phyloP scores from a whole-genome alignment of 768 basidiomycete genomes.

The Tricholoma hemisulphureum region DNA sequence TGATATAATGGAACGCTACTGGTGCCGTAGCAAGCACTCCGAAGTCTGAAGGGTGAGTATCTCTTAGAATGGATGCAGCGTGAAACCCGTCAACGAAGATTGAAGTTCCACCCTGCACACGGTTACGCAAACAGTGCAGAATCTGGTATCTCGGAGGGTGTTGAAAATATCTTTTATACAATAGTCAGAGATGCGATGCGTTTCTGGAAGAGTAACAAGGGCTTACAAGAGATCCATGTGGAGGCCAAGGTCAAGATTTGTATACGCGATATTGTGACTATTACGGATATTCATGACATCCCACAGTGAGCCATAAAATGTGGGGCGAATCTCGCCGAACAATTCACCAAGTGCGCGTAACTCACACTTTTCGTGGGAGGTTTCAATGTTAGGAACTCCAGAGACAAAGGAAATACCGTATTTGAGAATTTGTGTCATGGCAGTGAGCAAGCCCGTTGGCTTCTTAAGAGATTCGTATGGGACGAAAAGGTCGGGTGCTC shows the following conservation, averaged over 20 bases:
- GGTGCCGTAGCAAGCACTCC: slow-evolving; percentile 55
- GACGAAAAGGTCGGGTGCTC: slow-evolving; percentile 47
- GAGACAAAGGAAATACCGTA: slow-evolving; percentile 74
- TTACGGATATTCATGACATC: slow-evolving; percentile 75
- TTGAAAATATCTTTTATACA: slow-evolving; percentile 71
- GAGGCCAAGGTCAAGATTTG: slow-evolving; percentile 80
- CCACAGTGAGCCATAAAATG: slow-evolving; percentile 91
- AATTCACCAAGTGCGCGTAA: slow-evolving; percentile 58
- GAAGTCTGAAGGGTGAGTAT: slow-evolving; percentile 50
- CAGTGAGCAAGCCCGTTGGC: slow-evolving; percentile 48
- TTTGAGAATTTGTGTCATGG: slow-evolving; percentile 66
- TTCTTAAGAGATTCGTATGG: slow-evolving; percentile 49
- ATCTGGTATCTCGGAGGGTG: slow-evolving; percentile 91
- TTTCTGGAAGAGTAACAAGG: neutral
- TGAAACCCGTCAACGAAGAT: slow-evolving; percentile 82
- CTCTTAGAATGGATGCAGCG: slow-evolving; percentile 55
- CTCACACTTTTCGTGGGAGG: slow-evolving; percentile 62
- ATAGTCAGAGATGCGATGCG: neutral
- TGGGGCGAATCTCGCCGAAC: slow-evolving; percentile 78
- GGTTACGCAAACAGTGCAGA: slow-evolving; percentile 86
- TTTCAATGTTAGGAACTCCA: slow-evolving; percentile 64
- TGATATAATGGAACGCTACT: slow-evolving; percentile 90
- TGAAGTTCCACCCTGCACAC: slow-evolving; percentile 79
- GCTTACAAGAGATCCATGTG: slow-evolving; percentile 92
- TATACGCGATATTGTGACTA: slow-evolving; percentile 93